Evolutionary conservation across 169 alveolate species (phyloP).

Genomic region (Plasmodium gallinaceum): DNA sequence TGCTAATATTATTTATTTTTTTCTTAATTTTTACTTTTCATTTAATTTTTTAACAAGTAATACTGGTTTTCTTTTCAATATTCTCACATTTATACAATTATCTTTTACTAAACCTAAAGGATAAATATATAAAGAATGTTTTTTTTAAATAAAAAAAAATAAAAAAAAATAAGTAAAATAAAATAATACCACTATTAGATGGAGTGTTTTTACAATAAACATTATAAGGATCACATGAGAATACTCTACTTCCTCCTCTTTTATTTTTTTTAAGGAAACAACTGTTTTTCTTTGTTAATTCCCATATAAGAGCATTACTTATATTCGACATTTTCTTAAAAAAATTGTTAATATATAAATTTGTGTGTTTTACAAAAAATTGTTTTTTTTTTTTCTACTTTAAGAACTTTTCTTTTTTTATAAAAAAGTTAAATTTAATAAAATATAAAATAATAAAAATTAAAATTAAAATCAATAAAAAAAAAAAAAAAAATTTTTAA

Average conservation of each 20-base stretch:
- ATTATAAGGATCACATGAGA: constrained; percentile 50
- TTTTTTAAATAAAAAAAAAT: neutral
- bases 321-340: constrained; percentile 48
- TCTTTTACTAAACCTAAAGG: constrained; percentile 39
- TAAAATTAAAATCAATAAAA: no score
- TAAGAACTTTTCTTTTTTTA: no score
- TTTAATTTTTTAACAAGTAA: constrained; percentile 34
- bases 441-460: no score
- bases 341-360: neutral
- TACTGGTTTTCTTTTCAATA: constrained; percentile 33
- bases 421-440: no score
- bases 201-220: constrained; percentile 38
- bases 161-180: constrained; percentile 1
- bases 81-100: constrained; percentile 34
- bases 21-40: constrained; percentile 7
- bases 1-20: neutral
- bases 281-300: constrained; percentile 46
- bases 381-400: no score
- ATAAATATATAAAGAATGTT: neutral
- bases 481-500: no score
- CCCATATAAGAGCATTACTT: constrained; percentile 70
- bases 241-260: constrained; percentile 45
- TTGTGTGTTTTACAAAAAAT: no score
- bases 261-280: constrained; percentile 46
- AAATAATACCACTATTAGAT: constrained; percentile 57